phyloP scores from a whole-genome alignment of 257 asterid species.

The Galeopsis tetrahit region DNA sequence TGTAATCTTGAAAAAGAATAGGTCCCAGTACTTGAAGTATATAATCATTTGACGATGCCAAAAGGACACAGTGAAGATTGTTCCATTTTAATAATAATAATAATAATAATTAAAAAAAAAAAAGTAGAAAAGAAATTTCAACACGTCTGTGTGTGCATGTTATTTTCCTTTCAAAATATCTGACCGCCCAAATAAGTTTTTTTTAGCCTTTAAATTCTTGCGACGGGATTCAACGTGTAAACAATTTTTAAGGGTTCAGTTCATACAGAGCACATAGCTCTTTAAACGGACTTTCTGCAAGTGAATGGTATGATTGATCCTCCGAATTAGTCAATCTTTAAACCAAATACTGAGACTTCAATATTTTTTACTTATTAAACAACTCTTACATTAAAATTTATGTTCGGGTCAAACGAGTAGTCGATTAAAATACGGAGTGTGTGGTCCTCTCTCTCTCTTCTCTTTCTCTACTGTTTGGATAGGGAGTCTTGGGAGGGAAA shows the following conservation, averaged over 20 bases:
- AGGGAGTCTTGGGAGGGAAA: constrained; percentile 15
- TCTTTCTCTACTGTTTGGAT: constrained; percentile 3
- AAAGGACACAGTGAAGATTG: constrained; percentile 26
- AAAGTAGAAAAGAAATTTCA: constrained; percentile 21
- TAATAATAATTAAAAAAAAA: not conserved
- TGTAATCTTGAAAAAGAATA: no score
- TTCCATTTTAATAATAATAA: not conserved
- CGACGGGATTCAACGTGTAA: no score
- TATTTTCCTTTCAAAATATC: constrained; percentile 28
- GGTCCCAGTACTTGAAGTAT: not conserved
- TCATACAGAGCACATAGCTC: no score
- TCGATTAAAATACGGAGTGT: not conserved
- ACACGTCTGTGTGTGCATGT: constrained; percentile 17
- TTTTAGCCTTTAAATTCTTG: constrained; percentile 29
- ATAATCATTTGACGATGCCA: constrained; percentile 32
- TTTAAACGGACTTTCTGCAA: no score
- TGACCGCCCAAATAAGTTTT: constrained; percentile 24
- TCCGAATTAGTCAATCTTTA: no score
- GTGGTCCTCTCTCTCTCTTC: constrained; percentile 38
- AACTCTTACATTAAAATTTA: no score
- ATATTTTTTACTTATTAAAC: no score
- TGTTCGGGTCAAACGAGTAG: no score
- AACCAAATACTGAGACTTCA: no score
- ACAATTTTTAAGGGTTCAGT: no score
- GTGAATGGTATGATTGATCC: no score